A percentile compares a stretch with the other conserved stretches of the same genome.
Conservation (phyloP, 2,329 filamentous ascomycete species). For the Colletotrichum sp. region DNA sequence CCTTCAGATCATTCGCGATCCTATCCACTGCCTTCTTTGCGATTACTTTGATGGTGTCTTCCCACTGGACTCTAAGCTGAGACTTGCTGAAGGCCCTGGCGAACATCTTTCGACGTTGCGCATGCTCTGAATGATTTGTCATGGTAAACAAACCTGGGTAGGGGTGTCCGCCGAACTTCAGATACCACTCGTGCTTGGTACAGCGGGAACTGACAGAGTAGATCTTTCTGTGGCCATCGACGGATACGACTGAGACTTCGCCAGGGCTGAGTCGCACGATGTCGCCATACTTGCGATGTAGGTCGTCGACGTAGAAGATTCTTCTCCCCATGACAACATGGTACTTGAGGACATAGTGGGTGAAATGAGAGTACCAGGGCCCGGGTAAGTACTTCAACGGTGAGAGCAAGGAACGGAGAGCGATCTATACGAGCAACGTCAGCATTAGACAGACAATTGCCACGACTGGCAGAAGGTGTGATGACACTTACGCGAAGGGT, state of each 20-base stretch:
- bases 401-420: background rate
- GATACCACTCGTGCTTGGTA: background rate
- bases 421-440: background rate
- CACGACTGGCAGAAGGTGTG: background rate
- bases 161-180: background rate
- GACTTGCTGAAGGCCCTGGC: background rate
- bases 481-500: background rate
- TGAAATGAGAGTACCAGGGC: background rate
- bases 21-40: slow-evolving; percentile 35
- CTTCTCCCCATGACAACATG: background rate
- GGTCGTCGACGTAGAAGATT: slow-evolving; percentile 55
- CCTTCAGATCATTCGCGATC: slow-evolving; percentile 46
- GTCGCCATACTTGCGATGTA: slow-evolving; percentile 54
- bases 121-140: background rate
- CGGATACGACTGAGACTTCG: background rate
- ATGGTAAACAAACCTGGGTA: background rate
- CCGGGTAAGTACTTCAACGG: background rate
- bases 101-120: background rate
- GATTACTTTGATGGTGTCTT: background rate
- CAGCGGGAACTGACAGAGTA: background rate
- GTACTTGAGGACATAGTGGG: slow-evolving; percentile 30
- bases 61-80: background rate
- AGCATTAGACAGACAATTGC: background rate
- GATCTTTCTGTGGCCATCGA: background rate
- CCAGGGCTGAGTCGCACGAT: slow-evolving; percentile 24